Base-by-base conservation (phyloP, 352 stramenopile genomes). In the Elongisporangium senticosum region DNA sequence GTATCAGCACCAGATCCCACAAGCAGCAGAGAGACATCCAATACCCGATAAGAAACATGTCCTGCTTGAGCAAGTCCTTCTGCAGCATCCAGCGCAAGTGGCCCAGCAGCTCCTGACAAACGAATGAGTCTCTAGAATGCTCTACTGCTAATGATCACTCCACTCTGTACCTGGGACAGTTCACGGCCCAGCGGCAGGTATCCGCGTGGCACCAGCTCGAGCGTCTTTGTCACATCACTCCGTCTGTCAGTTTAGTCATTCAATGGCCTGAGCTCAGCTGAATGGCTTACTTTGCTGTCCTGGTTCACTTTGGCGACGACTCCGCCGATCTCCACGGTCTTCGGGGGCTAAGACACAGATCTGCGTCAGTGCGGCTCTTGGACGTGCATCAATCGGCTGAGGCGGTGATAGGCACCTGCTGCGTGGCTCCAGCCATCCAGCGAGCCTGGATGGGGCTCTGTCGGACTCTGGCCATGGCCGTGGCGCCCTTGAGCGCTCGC, bases 1-100 rank as follows among this genome's bases (percentile, higher is more conserved):
- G 23, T 51, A 20, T 20, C 14, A 17, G 6, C 15, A 55, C 20
- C 33, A 53, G 50, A 55, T 21, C 13, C 51, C 7, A 49, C 20
- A 49, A 11, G 49, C 7, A 50, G 19, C 22, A 14, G 21, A 22
- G 49, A 37, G 20, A 23, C 17, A 2, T 17, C 4, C 55, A 59
- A 22, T 54, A 90, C 71, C 88, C 88, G 48, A 96, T 89, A 13
- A 96, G 71, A 49, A 96, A 96, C 73, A 95, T 92, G 56, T 96
- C 83, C 52, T 94, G 85, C 54, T 89, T 76, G 20, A 94, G 66
- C 24, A 88, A 49, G 40, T 94, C 85, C 54, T 94, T 94, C 56
- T 94, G 85, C 20, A 92, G 55, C 85, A 94, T 94, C 85, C 85
- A 94, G n/a, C 83, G 73, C 53, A 96, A 64, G 60, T 96, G 86